Percentiles rank a stretch among this genome's conserved stretches.
Conservation (phyloP, 805 yeast species). For the Yarrowia divulgata region DNA sequence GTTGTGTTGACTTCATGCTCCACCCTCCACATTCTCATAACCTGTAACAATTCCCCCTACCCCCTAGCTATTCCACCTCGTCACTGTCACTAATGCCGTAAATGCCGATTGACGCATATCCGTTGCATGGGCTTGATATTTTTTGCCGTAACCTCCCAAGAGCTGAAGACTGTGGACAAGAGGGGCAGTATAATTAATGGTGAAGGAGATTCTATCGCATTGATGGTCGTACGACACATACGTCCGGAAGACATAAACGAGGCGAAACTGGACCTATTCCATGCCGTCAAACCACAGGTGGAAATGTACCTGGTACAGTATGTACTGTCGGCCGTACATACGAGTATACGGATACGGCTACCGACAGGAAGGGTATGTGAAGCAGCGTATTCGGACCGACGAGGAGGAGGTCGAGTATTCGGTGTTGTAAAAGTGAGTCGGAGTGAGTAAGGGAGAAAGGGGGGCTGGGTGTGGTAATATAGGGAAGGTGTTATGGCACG, state of each 20-base stretch:
- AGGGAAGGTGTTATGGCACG: neutral
- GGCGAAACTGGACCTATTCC: neutral
- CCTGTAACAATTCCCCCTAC: too few species aligned
- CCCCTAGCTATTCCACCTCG: too few species aligned
- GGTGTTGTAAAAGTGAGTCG: too few species aligned
- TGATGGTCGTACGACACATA: neutral
- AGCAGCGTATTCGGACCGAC: conserved; percentile 12
- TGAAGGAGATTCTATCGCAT: too few species aligned
- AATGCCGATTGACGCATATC: conserved; percentile 6
- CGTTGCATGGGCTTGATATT: neutral
- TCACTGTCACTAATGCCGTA: conserved; percentile 8
- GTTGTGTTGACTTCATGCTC: too few species aligned
- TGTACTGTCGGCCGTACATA: too few species aligned
- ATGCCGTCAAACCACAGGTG: too few species aligned
- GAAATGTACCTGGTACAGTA: too few species aligned
- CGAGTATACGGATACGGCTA: neutral
- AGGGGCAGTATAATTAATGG: too few species aligned
- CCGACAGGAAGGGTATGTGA: neutral
- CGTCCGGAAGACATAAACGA: neutral
- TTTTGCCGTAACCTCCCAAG: neutral
- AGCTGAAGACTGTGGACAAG: too few species aligned
- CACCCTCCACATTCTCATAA: too few species aligned
- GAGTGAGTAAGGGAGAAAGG: neutral
- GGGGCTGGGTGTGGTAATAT: neutral
- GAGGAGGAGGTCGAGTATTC: too few species aligned